Evolutionary conservation across 2,329 filamentous ascomycete genomes (phyloP).

Genomic region (Aspergillus transmontanensis): DNA sequence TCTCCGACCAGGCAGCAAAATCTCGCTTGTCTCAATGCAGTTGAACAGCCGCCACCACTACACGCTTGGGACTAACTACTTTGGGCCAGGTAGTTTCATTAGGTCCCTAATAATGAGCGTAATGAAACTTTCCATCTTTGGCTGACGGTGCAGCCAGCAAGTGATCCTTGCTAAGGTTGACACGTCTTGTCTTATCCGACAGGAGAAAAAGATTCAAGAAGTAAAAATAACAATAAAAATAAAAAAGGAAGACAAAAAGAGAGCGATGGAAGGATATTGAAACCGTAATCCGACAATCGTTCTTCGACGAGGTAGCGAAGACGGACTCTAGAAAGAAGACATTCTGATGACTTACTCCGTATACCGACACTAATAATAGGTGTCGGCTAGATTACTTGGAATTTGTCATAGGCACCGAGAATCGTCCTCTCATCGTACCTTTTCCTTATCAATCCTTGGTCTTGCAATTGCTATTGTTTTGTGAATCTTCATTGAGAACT

Average conservation of each 20-base stretch:
- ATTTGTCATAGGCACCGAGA: not conserved
- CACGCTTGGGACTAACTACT: slow-evolving; percentile 11
- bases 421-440: not conserved
- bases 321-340: not conserved
- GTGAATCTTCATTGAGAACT: not conserved
- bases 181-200: slow-evolving; percentile 13
- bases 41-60: slow-evolving; percentile 21
- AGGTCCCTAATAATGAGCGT: slow-evolving; percentile 4
- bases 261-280: not conserved
- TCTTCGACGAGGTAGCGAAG: not conserved
- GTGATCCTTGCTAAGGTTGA: slow-evolving; percentile 22
- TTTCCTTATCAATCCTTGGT: not conserved
- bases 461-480: not conserved
- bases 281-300: not conserved
- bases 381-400: not conserved
- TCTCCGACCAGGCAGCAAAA: slow-evolving; percentile 19
- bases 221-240: slow-evolving; percentile 8
- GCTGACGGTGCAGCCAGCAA: slow-evolving; percentile 5
- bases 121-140: slow-evolving; percentile 2
- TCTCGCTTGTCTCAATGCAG: slow-evolving; percentile 26
- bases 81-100: slow-evolving; percentile 20
- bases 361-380: not conserved
- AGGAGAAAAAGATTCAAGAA: not conserved
- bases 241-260: not conserved
- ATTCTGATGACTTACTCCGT: not conserved